Conservation (phyloP, 129 eudicot genomes). For the Saussurea involucrata region DNA sequence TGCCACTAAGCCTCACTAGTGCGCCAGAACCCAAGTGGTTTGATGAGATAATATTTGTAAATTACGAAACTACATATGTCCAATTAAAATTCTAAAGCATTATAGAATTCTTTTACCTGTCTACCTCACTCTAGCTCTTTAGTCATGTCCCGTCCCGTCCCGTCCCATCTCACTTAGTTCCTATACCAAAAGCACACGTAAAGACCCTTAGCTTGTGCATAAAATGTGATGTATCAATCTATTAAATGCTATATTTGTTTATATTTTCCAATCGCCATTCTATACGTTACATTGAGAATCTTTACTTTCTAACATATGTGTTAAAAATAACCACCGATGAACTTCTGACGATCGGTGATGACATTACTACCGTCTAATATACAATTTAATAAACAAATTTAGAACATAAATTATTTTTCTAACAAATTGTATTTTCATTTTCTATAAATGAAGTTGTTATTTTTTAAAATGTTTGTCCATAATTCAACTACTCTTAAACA, state of each 20-base stretch:
- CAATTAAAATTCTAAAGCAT: not conserved
- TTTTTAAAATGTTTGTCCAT: not conserved
- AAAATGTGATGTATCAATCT: not conserved
- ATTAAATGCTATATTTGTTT: not conserved
- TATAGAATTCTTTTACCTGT: not conserved
- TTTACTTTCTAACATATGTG: not conserved
- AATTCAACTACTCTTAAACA: not conserved
- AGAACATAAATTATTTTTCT: not conserved
- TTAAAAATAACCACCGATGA: not conserved
- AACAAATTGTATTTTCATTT: not conserved
- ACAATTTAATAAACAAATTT: not conserved
- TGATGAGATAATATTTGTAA: too few relatives aligned
- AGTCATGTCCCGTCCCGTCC: not conserved
- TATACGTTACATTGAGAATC: not conserved
- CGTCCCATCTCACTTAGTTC: not conserved
- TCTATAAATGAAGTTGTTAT: not conserved
- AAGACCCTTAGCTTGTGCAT: not conserved
- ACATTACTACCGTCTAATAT: not conserved
- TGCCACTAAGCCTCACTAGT: too few relatives aligned
- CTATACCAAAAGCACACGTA: not conserved
- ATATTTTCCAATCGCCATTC: not conserved
- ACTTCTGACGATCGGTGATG: not conserved
- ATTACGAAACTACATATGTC: too few relatives aligned
- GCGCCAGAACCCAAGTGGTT: too few relatives aligned
- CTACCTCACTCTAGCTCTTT: not conserved